Evolutionary conservation across 1,284 basidiomycete genomes (phyloP), one percentile per base, ranked within the genome.

Genomic region (Coniferiporia weirii): DNA sequence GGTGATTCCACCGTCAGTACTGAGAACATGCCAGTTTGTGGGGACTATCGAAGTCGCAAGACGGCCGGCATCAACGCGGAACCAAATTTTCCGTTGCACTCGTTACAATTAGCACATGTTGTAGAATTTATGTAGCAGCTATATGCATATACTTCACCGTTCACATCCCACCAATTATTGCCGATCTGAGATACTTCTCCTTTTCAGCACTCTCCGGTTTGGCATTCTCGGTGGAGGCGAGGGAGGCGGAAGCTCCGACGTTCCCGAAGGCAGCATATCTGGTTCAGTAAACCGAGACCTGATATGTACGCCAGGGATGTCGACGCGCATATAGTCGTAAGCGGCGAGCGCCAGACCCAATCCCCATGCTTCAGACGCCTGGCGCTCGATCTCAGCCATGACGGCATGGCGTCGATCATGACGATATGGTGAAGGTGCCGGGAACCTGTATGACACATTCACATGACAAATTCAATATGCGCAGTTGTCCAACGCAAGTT

Each of bases 311-410:
- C 56, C 56, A 5, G 81, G 79, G 36, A 92, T 71, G 6, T 74
- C 71, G 38, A 88, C 68, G 48, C 75, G 74, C 79, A 89, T 80
- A 60, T 83, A 89, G 70, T 93, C 90, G 63, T 77, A 78, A n/a
- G 88, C 83, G 4, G 83, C 81, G 6, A 79, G 71, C 0, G 83
- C 85, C 15, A 70, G 70, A 49, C 65, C 70, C 50, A 74, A 71
- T 32, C 71, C 75, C 86, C 84, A 90, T 12, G 79, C 77, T 60
- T 75, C 74, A 46, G 72, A 82, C 22, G 84, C 88, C 67, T 87
- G 85, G 17, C 78, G 72, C 68, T 84, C 84, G 52, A 91, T 84
- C 68, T 89, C 86, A 13, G 70, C 70, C 62, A 89, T 79, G 60
- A 86, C 77, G 12, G 66, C 73, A 53, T 69, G 65, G 48, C 76